Evolutionary conservation across 495 filamentous ascomycete genomes (phyloP).

Genomic region (Oleoguttula mirabilis): DNA sequence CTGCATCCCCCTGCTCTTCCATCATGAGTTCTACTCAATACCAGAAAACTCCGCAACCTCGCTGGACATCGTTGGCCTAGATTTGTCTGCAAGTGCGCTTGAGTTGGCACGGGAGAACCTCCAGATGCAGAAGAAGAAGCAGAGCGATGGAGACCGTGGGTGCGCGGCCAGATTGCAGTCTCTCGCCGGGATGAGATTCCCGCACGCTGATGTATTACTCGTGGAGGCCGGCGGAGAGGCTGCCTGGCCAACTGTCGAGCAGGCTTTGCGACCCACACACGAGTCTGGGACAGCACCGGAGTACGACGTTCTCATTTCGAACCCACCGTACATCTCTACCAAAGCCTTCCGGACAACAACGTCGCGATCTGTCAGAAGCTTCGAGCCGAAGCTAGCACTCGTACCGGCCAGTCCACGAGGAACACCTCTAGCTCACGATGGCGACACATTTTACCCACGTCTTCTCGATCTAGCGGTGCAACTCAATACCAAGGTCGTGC

Average conservation of each 20-base stretch:
- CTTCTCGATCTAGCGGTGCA: constrained; percentile 33
- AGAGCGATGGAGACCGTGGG: too few relatives aligned
- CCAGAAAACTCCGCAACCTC: constrained; percentile 4
- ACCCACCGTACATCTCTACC: constrained; percentile 82
- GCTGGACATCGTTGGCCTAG: constrained; percentile 36
- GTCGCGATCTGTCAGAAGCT: constrained; percentile 59
- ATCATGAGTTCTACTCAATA: constrained; percentile 27
- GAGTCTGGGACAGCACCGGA: too few relatives aligned
- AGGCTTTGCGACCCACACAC: too few relatives aligned
- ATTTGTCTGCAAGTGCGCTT: constrained; percentile 51
- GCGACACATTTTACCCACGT: constrained; percentile 49
- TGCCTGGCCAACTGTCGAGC: too few relatives aligned
- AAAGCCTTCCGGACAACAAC: constrained; percentile 40
- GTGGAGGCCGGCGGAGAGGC: too few relatives aligned
- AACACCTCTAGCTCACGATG: constrained; percentile 22
- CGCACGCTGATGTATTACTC: too few relatives aligned
- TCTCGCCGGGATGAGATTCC: too few relatives aligned
- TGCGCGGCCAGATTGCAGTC: too few relatives aligned
- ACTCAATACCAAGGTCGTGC: constrained; percentile 32
- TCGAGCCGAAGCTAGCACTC: constrained; percentile 67
- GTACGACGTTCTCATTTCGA: constrained; percentile 68
- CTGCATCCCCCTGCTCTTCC: constrained; percentile 71
- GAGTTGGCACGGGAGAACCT: constrained; percentile 51
- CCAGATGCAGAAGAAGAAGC: neutral
- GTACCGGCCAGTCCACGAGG: constrained; percentile 41